Evolutionary conservation across 768 basidiomycete genomes (phyloP).

Genomic region (Boletales sp.): DNA sequence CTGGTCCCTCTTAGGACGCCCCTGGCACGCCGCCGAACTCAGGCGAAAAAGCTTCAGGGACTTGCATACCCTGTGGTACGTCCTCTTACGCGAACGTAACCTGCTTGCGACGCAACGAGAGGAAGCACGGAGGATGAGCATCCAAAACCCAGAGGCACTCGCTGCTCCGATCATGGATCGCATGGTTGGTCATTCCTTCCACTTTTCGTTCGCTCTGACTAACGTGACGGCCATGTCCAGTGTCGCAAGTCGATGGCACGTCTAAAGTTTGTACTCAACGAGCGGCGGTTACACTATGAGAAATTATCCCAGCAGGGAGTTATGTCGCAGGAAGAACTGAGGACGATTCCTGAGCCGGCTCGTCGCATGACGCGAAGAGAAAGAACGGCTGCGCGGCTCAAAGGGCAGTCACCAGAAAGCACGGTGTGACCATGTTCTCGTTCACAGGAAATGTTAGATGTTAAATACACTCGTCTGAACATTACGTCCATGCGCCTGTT

Average conservation of each 20-base stretch:
- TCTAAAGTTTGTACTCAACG: conserved; percentile 89
- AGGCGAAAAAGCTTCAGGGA: conserved; percentile 90
- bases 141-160: conserved; percentile 28
- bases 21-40: conserved; percentile 85
- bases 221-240: conserved; percentile 37
- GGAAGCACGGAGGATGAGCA: conserved; percentile 64
- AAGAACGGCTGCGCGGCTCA: conserved; percentile 15
- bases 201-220: not conserved
- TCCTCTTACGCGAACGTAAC: conserved; percentile 85
- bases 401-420: not conserved
- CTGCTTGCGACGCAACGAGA: conserved; percentile 84
- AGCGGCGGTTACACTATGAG: conserved; percentile 81
- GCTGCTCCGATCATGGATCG: conserved; percentile 35
- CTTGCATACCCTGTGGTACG: conserved; percentile 93
- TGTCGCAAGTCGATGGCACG: conserved; percentile 95
- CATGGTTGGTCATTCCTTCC: conserved; percentile 36
- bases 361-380: conserved; percentile 21
- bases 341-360: conserved; percentile 12
- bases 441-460: conserved; percentile 7
- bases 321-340: conserved; percentile 16
- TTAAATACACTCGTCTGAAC: not conserved
- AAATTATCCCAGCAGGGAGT: conserved; percentile 21
- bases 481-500: conserved; percentile 26
- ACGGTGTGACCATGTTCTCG: conserved; percentile 1
- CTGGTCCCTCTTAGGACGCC: conserved; percentile 56